A percentile compares a stretch with the other conserved stretches of the same genome.
phyloP scores from a whole-genome alignment of 148 eudicot genomes.

The Spergularia bocconei region DNA sequence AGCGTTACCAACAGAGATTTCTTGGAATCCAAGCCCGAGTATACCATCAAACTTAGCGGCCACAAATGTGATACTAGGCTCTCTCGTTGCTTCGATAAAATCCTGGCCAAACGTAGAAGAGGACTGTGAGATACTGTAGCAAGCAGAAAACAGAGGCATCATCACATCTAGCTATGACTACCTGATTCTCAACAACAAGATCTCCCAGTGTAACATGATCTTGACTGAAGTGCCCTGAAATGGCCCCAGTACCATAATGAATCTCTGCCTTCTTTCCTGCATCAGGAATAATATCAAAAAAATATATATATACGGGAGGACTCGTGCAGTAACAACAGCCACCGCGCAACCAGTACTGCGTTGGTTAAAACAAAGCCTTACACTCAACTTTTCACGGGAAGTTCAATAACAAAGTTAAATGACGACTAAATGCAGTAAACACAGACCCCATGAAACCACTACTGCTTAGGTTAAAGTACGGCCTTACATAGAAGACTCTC shows the following conservation, averaged over 20 bases:
- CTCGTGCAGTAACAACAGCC: background rate
- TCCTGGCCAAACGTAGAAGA: conserved; percentile 40
- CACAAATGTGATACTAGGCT: conserved; percentile 76
- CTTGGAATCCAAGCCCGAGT: conserved; percentile 94
- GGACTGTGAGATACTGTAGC: background rate
- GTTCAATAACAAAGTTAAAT: background rate
- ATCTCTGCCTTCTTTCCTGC: conserved; percentile 82
- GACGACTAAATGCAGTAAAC: background rate
- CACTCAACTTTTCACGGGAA: background rate
- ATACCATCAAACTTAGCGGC: conserved; percentile 97
- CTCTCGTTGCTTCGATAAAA: conserved; percentile 90
- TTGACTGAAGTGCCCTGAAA: conserved; percentile 85
- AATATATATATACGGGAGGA: background rate
- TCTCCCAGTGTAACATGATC: conserved; percentile 71
- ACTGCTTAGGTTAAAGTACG: background rate
- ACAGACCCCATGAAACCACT: background rate
- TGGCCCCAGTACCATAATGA: conserved; percentile 91
- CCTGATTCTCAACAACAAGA: conserved; percentile 76
- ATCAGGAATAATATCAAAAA: background rate
- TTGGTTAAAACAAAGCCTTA: background rate
- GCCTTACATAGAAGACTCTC: background rate
- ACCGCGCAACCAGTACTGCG: background rate
- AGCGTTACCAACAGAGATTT: conserved; percentile 87
- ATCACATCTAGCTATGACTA: conserved; percentile 19
- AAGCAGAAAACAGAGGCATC: background rate